These are phyloP conservation scores for Atalantia buxifolia DNA, from an alignment of 345 rosid genomes.

Conservation along the genomic window DNA sequence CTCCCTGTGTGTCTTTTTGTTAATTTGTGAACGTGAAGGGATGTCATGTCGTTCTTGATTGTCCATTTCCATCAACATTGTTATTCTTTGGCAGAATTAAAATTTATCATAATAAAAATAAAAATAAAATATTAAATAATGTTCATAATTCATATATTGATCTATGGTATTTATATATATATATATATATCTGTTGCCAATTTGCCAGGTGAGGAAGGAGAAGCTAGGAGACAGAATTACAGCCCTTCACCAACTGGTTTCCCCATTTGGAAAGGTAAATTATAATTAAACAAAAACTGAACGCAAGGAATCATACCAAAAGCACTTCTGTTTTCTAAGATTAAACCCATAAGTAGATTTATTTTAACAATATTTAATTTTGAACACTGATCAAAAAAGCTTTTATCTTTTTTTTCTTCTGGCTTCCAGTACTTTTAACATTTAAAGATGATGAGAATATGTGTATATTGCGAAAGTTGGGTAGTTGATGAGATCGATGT, in stretches of 20 bases:
- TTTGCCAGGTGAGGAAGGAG: constrained; percentile 46
- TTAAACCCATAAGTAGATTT: constrained; percentile 16
- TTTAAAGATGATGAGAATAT: constrained; percentile 14
- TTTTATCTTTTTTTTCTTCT: background rate
- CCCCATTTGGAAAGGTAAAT: constrained; percentile 53
- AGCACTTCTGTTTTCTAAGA: background rate
- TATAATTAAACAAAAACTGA: background rate
- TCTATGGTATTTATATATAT: too few species aligned
- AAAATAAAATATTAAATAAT: background rate
- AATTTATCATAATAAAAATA: background rate
- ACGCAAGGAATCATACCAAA: background rate
- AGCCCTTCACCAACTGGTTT: constrained; percentile 53
- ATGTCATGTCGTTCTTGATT: constrained; percentile 23
- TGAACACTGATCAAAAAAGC: too few species aligned
- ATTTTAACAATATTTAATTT: too few species aligned
- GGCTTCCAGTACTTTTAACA: constrained; percentile 19
- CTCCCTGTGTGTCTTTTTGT: background rate
- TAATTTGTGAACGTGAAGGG: background rate
- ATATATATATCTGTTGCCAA: too few species aligned
- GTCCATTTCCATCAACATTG: constrained; percentile 20
- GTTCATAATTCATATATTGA: too few species aligned
- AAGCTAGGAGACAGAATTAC: constrained; percentile 47
- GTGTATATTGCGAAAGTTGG: constrained; percentile 1
- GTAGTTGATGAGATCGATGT: background rate
- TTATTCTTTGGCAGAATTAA: constrained; percentile 11